These are phyloP conservation scores for Laguncularia racemosa DNA, from an alignment of 345 rosid genomes.

Conservation along the genomic window DNA sequence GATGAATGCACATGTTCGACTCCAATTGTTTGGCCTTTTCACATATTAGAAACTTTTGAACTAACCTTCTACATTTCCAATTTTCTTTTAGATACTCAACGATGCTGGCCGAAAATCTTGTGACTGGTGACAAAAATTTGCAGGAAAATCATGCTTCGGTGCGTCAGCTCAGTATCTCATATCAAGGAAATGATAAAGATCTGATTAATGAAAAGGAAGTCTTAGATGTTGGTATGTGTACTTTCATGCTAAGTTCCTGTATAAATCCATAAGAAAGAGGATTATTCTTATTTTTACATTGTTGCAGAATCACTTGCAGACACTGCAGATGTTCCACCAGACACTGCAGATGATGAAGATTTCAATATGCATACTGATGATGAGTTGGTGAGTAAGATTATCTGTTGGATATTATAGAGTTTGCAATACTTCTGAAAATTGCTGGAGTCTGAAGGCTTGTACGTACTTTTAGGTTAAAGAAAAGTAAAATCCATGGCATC, in stretches of 20 bases:
- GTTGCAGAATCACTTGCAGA: slow-evolving; percentile 8
- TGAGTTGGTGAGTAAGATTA: slow-evolving; percentile 43
- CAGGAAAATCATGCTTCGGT: slow-evolving; percentile 23
- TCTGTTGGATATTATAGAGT: slow-evolving; percentile 6
- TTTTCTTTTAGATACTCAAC: slow-evolving; percentile 78
- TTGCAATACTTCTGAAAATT: not conserved
- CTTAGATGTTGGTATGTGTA: slow-evolving; percentile 38
- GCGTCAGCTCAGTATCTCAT: slow-evolving; percentile 18
- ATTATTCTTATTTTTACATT: slow-evolving; percentile 2
- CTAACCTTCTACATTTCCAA: no score
- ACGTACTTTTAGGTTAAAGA: no score
- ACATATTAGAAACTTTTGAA: no score
- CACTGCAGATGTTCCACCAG: slow-evolving; percentile 37
- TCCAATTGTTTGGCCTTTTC: no score
- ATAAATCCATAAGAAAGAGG: slow-evolving; percentile 3
- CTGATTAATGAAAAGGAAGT: slow-evolving; percentile 21
- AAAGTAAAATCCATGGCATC: no score
- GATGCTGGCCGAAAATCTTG: slow-evolving; percentile 97
- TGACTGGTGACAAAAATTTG: slow-evolving; percentile 39
- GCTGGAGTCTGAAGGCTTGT: no score
- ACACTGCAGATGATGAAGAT: slow-evolving; percentile 53
- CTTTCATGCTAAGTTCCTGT: not conserved
- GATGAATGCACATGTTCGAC: not conserved
- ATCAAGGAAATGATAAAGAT: slow-evolving; percentile 28
- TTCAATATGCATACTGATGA: slow-evolving; percentile 54